Evolutionary conservation across 495 filamentous ascomycete species (phyloP).

Genomic region (Aspergillus ostianus): DNA sequence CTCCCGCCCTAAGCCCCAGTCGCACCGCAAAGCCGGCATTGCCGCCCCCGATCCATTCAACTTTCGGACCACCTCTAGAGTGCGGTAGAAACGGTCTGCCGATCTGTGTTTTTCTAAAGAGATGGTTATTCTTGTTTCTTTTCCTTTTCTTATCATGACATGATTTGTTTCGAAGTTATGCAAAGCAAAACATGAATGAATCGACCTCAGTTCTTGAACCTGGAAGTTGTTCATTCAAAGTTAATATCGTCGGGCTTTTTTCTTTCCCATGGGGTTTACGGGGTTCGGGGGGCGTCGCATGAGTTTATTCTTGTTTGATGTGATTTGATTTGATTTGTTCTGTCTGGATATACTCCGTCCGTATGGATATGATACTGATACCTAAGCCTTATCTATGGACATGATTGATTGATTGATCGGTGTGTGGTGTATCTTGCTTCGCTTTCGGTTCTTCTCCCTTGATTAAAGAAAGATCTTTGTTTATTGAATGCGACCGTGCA

Average conservation of each 20-base stretch:
- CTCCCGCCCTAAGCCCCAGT: conserved; percentile 45
- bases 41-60: conserved; percentile 30
- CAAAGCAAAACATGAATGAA: background rate
- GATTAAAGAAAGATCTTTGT: background rate
- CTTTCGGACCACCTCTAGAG: background rate
- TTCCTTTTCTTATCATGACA: background rate
- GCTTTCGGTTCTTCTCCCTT: background rate
- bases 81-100: conserved; percentile 6
- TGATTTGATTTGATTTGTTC: background rate
- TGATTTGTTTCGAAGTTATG: background rate
- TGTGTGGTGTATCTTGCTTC: background rate
- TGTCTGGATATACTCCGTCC: background rate
- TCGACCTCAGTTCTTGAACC: background rate
- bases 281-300: background rate
- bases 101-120: background rate
- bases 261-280: background rate
- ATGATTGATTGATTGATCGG: background rate
- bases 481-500: background rate
- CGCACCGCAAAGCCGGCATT: conserved; percentile 44
- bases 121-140: background rate
- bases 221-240: background rate
- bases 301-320: background rate
- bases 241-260: background rate
- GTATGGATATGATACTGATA: background rate
- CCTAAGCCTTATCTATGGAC: too few relatives aligned